These are phyloP conservation scores for Bassia scoparia DNA, from an alignment of 148 eudicot genomes.

Conservation along the genomic window DNA sequence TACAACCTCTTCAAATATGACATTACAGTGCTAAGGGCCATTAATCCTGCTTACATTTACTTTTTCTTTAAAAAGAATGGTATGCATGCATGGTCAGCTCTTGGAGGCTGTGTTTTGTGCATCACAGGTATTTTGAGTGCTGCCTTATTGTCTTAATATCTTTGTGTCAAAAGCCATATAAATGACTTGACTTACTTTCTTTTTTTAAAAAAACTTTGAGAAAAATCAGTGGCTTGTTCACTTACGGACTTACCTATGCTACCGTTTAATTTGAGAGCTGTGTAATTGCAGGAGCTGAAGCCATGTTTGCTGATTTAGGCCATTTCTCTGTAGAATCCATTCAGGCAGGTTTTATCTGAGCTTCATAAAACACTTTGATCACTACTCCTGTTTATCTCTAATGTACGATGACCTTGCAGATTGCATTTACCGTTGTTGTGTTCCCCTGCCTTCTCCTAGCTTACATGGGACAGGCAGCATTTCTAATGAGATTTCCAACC, in stretches of 20 bases:
- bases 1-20: slow-evolving; percentile 68
- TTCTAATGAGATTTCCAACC: slow-evolving; percentile 54
- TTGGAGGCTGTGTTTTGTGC: slow-evolving; percentile 98
- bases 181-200: background rate
- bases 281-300: slow-evolving; percentile 89
- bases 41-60: slow-evolving; percentile 83
- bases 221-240: background rate
- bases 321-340: slow-evolving; percentile 91
- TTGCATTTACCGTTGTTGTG: slow-evolving; percentile 80
- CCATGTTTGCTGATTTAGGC: slow-evolving; percentile 99
- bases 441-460: slow-evolving; percentile 96
- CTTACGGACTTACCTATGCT: background rate
- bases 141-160: background rate
- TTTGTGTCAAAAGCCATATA: background rate
- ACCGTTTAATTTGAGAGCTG: background rate
- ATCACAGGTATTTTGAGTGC: slow-evolving; percentile 64
- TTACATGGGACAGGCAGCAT: slow-evolving; percentile 96
- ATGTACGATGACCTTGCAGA: slow-evolving; percentile 39
- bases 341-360: slow-evolving; percentile 47
- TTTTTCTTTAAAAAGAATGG: slow-evolving; percentile 75
- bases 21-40: slow-evolving; percentile 61
- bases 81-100: slow-evolving; percentile 75
- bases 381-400: background rate
- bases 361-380: slow-evolving; percentile 14
- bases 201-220: background rate